Evolutionary conservation across 1,284 basidiomycete species (phyloP), one percentile per base, ranked within the genome.

Genomic region (Leucoagaricus sp.): DNA sequence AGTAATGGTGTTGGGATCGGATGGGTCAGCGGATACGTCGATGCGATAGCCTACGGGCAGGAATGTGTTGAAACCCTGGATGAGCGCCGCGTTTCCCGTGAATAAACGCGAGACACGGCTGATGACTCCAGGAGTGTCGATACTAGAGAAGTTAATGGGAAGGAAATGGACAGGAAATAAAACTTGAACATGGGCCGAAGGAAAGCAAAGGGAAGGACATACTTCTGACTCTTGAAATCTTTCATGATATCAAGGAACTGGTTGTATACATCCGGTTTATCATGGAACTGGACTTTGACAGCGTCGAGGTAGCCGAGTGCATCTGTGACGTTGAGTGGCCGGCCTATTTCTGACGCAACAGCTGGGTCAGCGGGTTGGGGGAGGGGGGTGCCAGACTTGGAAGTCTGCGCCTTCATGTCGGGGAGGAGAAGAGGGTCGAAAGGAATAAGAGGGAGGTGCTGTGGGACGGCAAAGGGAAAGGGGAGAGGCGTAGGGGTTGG

Each of bases 31-130:
- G 58, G 89, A 87, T 70, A 95, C 90, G 67, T 98, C 96, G 71
- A 99, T 98, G 61, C 94, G 90, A 76, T 99, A 99, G 33, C 96
- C 96, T 21, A 92, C 85, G 0, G 97, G 97, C 2, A 99, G 84
- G 75, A 99, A 99, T 2, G 96, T 98, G 77, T 99, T 99, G 85
- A 99, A 99, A 31, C 97, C 97, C 74, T 97, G 92, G 56, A 99
- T 98, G 65, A 99, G 90, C 60, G 83, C 75, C 1, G 93, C 94
- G 73, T 98, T 94, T 12, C 95, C 95, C 64, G 93, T 87, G 75
- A 99, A 99, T 44, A 99, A 87, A 62, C 85, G 87, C 1, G 96
- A 98, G 53, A 99, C 96, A 57, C 97, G 91, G 66, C 96, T 89
- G 69, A 99, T 99, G 66, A 99, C 97, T 59, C 96, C 96, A 1